Evolutionary conservation across 2,329 filamentous ascomycete species (phyloP).

Genomic region (Curvularia verruculosa): DNA sequence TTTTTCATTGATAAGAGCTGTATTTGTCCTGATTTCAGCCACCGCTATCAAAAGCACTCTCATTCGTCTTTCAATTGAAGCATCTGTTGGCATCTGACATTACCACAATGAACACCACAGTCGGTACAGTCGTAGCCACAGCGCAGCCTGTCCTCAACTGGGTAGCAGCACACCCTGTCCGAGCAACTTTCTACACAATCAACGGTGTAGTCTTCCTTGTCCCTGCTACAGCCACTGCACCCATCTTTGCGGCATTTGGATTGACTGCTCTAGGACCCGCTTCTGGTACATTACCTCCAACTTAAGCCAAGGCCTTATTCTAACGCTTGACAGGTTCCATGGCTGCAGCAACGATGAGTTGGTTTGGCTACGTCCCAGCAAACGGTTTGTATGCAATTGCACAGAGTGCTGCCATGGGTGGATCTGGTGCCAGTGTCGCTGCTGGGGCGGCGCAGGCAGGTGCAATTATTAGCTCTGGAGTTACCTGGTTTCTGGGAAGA

Average conservation of each 20-base stretch:
- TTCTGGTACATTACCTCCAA: conserved; percentile 22
- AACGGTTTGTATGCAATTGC: conserved; percentile 31
- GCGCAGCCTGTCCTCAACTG: conserved; percentile 20
- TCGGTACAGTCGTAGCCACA: conserved; percentile 1
- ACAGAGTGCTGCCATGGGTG: conserved; percentile 44
- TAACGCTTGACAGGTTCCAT: conserved; percentile 26
- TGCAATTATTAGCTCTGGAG: conserved; percentile 22
- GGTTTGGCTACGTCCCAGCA: conserved; percentile 29
- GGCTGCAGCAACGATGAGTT: conserved; percentile 29
- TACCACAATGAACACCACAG: conserved; percentile 5
- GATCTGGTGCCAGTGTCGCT: conserved; percentile 35
- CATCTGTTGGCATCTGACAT: background rate
- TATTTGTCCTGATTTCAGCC: background rate
- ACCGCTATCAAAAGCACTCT: background rate
- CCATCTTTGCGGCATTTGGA: conserved; percentile 29
- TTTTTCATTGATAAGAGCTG: background rate
- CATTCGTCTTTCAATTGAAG: background rate
- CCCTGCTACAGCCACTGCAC: conserved; percentile 31
- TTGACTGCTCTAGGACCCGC: conserved; percentile 30
- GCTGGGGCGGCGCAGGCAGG: conserved; percentile 29
- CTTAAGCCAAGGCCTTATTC: background rate
- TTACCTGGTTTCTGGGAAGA: conserved; percentile 17
- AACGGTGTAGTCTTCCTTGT: conserved; percentile 32
- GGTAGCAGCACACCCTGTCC: conserved; percentile 33
- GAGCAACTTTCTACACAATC: conserved; percentile 32